Conservation (phyloP, 2,329 filamentous ascomycete genomes). For the Talaromyces sp. region DNA sequence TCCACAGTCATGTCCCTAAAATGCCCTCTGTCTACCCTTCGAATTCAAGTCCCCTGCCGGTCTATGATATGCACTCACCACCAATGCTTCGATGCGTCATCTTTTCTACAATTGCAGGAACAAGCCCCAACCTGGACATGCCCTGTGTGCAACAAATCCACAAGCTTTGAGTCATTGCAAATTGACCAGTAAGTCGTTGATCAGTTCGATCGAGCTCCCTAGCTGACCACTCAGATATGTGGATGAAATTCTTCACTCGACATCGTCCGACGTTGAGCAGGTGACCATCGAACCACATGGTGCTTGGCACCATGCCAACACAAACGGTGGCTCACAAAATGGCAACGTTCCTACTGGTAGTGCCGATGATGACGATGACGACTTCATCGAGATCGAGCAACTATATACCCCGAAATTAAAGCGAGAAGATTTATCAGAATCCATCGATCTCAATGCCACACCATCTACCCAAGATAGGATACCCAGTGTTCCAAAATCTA, state of each 20-base stretch:
- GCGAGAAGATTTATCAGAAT: slow-evolving; percentile 22
- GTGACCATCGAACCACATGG: slow-evolving; percentile 88
- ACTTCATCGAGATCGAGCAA: slow-evolving; percentile 41
- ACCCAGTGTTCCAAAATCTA: slow-evolving; percentile 17
- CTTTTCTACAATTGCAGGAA: slow-evolving; percentile 88
- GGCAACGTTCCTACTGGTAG: slow-evolving; percentile 31
- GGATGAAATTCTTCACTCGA: slow-evolving; percentile 73
- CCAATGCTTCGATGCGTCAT: slow-evolving; percentile 89
- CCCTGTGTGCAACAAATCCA: slow-evolving; percentile 80
- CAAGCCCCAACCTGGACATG: slow-evolving; percentile 97
- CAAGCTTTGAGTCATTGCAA: slow-evolving; percentile 74
- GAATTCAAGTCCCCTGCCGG: slow-evolving; percentile 73
- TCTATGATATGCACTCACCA: slow-evolving; percentile 77
- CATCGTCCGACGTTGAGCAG: slow-evolving; percentile 66
- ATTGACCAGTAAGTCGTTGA: slow-evolving; percentile 67
- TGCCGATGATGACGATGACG: slow-evolving; percentile 38
- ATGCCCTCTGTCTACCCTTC: slow-evolving; percentile 81
- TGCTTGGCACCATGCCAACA: slow-evolving; percentile 57
- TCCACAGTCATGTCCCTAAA: slow-evolving; percentile 86
- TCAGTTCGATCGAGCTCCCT: slow-evolving; percentile 2
- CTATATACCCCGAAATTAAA: slow-evolving; percentile 23
- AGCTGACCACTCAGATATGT: slow-evolving; percentile 59
- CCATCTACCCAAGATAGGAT: slow-evolving; percentile 27
- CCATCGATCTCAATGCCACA: slow-evolving; percentile 24
- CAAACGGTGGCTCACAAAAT: slow-evolving; percentile 34